phyloP scores from a whole-genome alignment of 176 grass and related monocot species.

The Juncus effusus region DNA sequence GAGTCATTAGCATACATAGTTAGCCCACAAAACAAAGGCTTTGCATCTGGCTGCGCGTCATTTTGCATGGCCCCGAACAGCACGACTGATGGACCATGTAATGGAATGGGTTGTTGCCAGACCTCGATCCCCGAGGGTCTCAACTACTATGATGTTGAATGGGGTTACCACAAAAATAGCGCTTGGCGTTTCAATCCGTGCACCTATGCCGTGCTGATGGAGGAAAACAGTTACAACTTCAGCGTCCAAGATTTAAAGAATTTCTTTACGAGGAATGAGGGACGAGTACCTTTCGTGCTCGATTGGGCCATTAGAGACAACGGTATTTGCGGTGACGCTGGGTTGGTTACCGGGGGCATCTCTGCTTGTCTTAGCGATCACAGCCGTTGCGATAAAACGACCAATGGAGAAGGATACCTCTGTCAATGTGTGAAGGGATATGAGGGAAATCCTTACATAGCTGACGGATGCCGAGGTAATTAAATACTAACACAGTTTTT shows the following conservation, averaged over 20 bases:
- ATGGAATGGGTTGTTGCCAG: conserved; percentile 35
- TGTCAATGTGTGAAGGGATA: conserved; percentile 1
- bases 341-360: background rate
- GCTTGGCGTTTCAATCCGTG: conserved; percentile 2
- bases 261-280: background rate
- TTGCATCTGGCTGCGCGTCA: background rate
- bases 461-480: conserved; percentile 12
- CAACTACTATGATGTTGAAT: rapidly evolving
- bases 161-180: background rate
- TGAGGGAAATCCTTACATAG: conserved; percentile 17
- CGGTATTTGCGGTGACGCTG: background rate
- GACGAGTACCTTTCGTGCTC: background rate
- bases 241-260: conserved; percentile 1
- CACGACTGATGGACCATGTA: background rate
- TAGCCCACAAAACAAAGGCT: background rate
- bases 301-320: conserved; percentile 14
- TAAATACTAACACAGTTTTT: background rate
- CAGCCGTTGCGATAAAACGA: background rate
- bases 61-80: background rate
- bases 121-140: background rate
- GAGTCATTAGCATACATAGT: background rate
- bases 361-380: background rate
- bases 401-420: conserved; percentile 9
- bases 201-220: conserved; percentile 12
- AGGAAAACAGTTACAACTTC: conserved; percentile 31